Percentiles rank a stretch among this genome's conserved stretches.
These are phyloP conservation scores for Saccharum hybrid DNA, from an alignment of 202 grass and related monocot species.

Conservation along the genomic window DNA sequence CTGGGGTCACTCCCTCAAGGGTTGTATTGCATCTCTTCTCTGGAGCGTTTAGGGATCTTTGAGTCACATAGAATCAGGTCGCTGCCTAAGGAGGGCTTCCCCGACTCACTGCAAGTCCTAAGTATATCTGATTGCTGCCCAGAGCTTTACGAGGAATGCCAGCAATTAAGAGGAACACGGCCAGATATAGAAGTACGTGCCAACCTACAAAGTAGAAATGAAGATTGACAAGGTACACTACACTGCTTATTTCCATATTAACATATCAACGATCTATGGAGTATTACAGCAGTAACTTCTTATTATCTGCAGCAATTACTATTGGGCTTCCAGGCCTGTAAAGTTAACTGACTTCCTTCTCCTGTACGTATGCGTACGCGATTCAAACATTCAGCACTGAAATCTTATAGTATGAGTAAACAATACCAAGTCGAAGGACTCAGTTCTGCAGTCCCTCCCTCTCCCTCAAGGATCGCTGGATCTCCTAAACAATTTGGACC, in stretches of 20 bases:
- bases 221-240: neutral
- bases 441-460: neutral
- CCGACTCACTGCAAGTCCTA: neutral
- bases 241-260: neutral
- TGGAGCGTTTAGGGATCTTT: fast-evolving
- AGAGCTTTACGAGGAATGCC: neutral
- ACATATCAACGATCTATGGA: neutral
- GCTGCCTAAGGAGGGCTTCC: neutral
- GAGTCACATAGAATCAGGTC: neutral
- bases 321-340: neutral
- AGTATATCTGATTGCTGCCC: neutral
- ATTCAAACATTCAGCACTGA: too few species aligned
- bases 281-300: neutral
- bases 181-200: neutral
- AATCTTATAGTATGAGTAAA: too few species aligned
- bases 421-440: too few species aligned
- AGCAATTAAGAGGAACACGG: neutral
- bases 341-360: too few species aligned
- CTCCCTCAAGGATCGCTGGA: neutral
- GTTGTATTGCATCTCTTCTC: neutral
- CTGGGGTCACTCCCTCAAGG: constrained; percentile 25
- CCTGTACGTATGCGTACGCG: too few species aligned
- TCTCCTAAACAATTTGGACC: too few species aligned
- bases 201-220: neutral
- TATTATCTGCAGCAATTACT: neutral